Evolutionary conservation across 176 grass and related monocot genomes (phyloP).

Genomic region (Otatea glauca): DNA sequence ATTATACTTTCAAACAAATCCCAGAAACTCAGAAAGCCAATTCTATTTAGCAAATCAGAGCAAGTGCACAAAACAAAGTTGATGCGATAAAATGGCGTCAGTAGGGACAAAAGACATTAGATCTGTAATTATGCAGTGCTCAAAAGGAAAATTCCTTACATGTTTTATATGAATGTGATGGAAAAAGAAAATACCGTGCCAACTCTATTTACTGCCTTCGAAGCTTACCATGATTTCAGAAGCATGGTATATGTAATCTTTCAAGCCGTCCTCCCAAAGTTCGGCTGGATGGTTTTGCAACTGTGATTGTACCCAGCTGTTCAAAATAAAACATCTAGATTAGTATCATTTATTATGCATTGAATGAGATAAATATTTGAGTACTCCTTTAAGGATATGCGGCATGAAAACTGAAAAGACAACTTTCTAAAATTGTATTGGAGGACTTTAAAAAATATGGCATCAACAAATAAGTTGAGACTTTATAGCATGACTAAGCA

Average conservation of each 20-base stretch:
- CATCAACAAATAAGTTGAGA: background rate
- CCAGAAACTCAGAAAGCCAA: background rate
- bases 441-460: background rate
- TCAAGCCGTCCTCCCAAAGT: slow-evolving; percentile 87
- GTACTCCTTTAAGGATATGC: background rate
- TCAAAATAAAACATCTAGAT: slow-evolving; percentile 37
- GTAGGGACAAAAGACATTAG: background rate
- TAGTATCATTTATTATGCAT: background rate
- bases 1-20: background rate
- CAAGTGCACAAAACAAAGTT: background rate
- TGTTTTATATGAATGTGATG: background rate
- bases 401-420: slow-evolving; percentile 1
- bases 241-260: slow-evolving; percentile 79
- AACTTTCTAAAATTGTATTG: slow-evolving; percentile 1
- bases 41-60: background rate
- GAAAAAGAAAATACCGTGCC: background rate
- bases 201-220: background rate
- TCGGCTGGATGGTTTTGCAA: slow-evolving; percentile 81
- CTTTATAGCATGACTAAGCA: background rate
- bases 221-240: slow-evolving; percentile 77
- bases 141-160: background rate
- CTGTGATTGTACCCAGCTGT: slow-evolving; percentile 91
- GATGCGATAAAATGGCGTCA: background rate
- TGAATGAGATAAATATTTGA: slow-evolving; percentile 3
- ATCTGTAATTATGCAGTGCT: background rate